Conservation (phyloP, 2,329 filamentous ascomycete genomes). For the Trichoderma polysporum region DNA sequence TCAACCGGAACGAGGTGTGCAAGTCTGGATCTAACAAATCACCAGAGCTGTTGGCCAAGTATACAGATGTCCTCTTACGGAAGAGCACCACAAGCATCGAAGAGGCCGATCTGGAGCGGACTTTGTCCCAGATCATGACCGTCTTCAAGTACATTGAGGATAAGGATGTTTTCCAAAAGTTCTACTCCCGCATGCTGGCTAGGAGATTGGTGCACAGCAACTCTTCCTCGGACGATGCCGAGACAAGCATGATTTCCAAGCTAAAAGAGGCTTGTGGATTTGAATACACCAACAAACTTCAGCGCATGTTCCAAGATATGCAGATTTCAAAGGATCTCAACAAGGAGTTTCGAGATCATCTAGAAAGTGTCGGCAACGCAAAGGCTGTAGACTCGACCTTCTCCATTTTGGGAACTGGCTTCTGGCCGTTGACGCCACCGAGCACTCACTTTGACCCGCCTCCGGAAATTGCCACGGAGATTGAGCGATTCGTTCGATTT, state of each 20-base stretch:
- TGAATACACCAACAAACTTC: slow-evolving; percentile 98
- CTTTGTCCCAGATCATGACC: slow-evolving; percentile 92
- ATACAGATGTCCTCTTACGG: slow-evolving; percentile 87
- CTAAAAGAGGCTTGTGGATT: slow-evolving; percentile 98
- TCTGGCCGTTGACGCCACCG: slow-evolving; percentile 90
- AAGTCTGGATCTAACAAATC: slow-evolving; percentile 91
- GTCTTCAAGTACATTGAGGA: slow-evolving; percentile 99
- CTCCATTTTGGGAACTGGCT: slow-evolving; percentile 90
- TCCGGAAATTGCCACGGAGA: slow-evolving; percentile 77
- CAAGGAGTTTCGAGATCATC: slow-evolving; percentile 77
- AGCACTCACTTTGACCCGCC: slow-evolving; percentile 88
- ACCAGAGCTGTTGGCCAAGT: slow-evolving; percentile 91
- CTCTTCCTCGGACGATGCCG: slow-evolving; percentile 93
- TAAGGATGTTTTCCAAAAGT: slow-evolving; percentile 99
- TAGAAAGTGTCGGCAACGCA: slow-evolving; percentile 54
- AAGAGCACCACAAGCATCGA: slow-evolving; percentile 92
- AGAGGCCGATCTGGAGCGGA: slow-evolving; percentile 88
- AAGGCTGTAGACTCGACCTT: slow-evolving; percentile 83
- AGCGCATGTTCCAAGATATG: slow-evolving; percentile 99
- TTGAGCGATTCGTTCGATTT: slow-evolving; percentile 85
- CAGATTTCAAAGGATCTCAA: slow-evolving; percentile 99
- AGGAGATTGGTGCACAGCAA: slow-evolving; percentile 92
- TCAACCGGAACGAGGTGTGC: slow-evolving; percentile 96
- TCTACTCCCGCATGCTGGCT: slow-evolving; percentile 95
- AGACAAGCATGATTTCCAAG: slow-evolving; percentile 99